A percentile compares a stretch with the other conserved stretches of the same genome.
These are phyloP conservation scores for Serendipita indica DNA, from an alignment of 768 basidiomycete genomes.

Conservation along the genomic window DNA sequence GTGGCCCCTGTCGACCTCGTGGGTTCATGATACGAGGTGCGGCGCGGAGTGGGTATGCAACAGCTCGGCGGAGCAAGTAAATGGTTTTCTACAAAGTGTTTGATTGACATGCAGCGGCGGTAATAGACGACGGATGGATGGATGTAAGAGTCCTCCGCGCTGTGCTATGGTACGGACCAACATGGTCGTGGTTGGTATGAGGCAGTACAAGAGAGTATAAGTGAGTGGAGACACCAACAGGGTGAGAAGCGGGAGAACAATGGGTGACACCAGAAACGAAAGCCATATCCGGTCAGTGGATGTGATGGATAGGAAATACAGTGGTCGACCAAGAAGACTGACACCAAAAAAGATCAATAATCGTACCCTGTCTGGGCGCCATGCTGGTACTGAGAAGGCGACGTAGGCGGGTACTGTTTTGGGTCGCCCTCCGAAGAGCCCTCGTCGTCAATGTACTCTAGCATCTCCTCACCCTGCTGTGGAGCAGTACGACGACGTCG, in stretches of 20 bases:
- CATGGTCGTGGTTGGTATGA: no score
- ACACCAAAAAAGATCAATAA: neutral
- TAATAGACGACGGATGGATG: no score
- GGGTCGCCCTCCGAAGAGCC: neutral
- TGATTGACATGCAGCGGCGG: no score
- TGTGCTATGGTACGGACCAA: no score
- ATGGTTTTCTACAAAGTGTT: no score
- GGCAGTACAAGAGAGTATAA: no score
- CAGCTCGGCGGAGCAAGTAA: no score
- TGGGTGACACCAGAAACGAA: neutral
- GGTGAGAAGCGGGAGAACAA: neutral
- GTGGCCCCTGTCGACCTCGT: no score
- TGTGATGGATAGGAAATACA: no score
- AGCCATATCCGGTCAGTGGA: neutral
- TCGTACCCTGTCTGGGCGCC: neutral
- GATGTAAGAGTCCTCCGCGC: no score
- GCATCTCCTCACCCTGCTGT: neutral
- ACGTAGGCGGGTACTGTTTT: neutral
- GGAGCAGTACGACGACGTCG: conserved; percentile 5
- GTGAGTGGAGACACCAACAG: neutral
- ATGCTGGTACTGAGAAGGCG: neutral
- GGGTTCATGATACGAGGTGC: no score
- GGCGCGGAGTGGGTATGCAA: no score
- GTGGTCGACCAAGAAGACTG: neutral
- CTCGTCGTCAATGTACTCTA: neutral